Evolutionary conservation across 345 rosid genomes (phyloP).

Genomic region (Erysimum cheiranthoides): DNA sequence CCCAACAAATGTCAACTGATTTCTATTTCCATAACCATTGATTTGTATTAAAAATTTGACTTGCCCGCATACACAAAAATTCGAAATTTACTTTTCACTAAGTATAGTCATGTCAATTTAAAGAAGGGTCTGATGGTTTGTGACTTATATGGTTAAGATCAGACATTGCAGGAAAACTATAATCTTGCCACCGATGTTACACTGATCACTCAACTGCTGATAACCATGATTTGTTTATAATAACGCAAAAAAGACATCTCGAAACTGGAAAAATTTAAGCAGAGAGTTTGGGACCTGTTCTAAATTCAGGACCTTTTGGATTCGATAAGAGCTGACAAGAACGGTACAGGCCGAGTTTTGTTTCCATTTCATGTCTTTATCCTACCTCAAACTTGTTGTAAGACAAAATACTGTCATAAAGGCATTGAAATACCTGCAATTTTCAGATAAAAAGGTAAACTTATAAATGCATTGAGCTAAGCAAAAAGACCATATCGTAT

Average conservation of each 20-base stretch:
- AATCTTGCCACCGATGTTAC: neutral
- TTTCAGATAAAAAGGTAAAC: neutral
- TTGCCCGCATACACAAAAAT: neutral
- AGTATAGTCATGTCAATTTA: neutral
- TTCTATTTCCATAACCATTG: neutral
- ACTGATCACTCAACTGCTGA: neutral
- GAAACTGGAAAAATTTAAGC: neutral
- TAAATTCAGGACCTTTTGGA: slow-evolving; percentile 4
- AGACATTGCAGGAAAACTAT: neutral
- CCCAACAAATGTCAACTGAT: neutral
- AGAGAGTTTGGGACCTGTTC: slow-evolving; percentile 11
- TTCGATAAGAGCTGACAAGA: slow-evolving; percentile 12
- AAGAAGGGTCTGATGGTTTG: neutral
- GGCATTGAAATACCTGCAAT: slow-evolving; percentile 46
- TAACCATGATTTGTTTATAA: slow-evolving; percentile 1
- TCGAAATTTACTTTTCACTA: neutral
- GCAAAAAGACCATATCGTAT: slow-evolving; percentile 7
- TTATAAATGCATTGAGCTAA: slow-evolving; percentile 12
- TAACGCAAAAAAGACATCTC: neutral
- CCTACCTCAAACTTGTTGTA: slow-evolving; percentile 21
- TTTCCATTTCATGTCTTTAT: slow-evolving; percentile 22
- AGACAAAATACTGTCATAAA: slow-evolving; percentile 38
- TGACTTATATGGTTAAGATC: neutral
- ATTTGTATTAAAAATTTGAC: neutral
- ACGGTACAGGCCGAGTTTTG: neutral